Conservation (phyloP, 345 rosid species). For the Rubroshorea leprosula region DNA sequence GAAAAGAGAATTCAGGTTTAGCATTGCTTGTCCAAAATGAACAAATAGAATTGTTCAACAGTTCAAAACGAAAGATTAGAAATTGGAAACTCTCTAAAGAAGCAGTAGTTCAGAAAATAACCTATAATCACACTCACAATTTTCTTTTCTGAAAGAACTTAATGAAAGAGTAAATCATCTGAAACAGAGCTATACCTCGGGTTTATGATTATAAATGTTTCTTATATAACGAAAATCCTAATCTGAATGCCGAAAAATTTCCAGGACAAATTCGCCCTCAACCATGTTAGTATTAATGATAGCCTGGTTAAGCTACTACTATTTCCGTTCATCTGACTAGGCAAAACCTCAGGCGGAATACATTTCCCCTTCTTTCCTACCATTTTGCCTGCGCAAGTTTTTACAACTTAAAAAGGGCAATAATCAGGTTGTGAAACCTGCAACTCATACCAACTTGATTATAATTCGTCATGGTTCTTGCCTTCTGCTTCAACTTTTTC, state of each 20-base stretch:
- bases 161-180: no score
- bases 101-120: no score
- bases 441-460: no score
- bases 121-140: no score
- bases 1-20: no score
- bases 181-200: not conserved
- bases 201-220: not conserved
- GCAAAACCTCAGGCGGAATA: not conserved
- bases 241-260: not conserved
- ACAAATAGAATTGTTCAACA: no score
- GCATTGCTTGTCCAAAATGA: no score
- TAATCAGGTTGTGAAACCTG: no score
- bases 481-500: constrained; percentile 14
- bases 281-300: not conserved
- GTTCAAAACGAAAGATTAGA: no score
- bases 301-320: not conserved
- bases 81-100: no score
- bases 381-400: not conserved
- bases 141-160: no score
- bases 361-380: not conserved
- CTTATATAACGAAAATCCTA: not conserved
- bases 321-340: not conserved
- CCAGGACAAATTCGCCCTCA: not conserved
- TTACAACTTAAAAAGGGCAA: no score
- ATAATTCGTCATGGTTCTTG: constrained; percentile 57